Evolutionary conservation across 148 eudicot species (phyloP), one percentile per base, ranked within the genome.

Genomic region (Diospyros lotus): DNA sequence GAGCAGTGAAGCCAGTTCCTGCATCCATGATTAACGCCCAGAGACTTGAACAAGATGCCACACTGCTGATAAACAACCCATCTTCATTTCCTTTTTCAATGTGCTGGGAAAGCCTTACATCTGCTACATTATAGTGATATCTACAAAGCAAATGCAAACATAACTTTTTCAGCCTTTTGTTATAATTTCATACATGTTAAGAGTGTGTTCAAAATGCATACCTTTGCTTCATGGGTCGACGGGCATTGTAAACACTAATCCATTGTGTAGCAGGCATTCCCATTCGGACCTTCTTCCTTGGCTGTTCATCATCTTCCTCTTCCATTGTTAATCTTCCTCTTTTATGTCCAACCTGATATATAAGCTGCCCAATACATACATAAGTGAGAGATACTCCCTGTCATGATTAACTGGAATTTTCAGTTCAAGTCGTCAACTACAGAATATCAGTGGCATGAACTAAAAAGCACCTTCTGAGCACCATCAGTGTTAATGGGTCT

Each of bases 1-100:
- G 98, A 72, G 79, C 72, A 75, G 70, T 72, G 75, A 95, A 95
- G 42, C 97, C 98, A 74, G 97, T 92, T 68, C 97, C 97, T 62
- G 98, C 96, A 86, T 95, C 98, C 98, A 95, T 95, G 64, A 95
- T 92, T 76, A 92, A 60, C 71, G 98, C 97, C 98, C 98, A 95
- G 13, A 95, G 80, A 72, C 85, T 90, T 71, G 87, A 71, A 80
- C 84, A 88, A 68, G 93, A 95, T 12, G 97, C 92, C 68, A 92
- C 98, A 71, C 94, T 58, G 82, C 96, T 95, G 44, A 95, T 90
- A 75, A 45, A 87, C 44, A 95, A 76, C 6, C 98, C 97, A 82
- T 95, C 98, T 78, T 89, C 96, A 69, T 82, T 92, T 75, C 98
- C 98, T 81, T 95, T 95, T 58, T 86, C 91, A 76, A 95, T 80